Percentiles rank a stretch among this genome's conserved stretches.
These are phyloP conservation scores for Eucalyptus decipiens DNA, from an alignment of 345 rosid genomes.

Conservation along the genomic window DNA sequence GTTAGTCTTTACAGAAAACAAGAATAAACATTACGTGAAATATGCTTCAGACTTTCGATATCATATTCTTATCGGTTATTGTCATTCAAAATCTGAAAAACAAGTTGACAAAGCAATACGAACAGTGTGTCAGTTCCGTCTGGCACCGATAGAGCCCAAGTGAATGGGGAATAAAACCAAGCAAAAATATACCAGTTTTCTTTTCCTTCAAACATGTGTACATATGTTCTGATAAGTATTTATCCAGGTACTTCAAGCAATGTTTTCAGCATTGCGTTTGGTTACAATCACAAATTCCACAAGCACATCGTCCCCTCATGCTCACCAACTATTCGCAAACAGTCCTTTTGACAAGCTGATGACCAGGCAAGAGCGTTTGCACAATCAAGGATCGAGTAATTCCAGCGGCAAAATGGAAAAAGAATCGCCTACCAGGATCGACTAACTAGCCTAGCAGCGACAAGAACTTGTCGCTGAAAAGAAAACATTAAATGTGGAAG, in stretches of 20 bases:
- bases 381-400: background rate
- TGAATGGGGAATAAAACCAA: background rate
- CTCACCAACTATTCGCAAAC: background rate
- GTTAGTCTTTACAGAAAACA: background rate
- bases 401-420: background rate
- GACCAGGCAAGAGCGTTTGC: background rate
- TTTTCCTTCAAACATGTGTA: background rate
- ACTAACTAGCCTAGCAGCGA: background rate
- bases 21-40: background rate
- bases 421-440: background rate
- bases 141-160: background rate
- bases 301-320: background rate
- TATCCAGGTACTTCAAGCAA: background rate
- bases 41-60: background rate
- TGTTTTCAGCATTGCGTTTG: background rate
- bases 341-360: background rate
- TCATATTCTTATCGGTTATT: background rate
- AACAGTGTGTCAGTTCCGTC: background rate
- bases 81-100: background rate
- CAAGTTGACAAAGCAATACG: background rate
- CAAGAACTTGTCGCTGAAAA: background rate
- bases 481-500: background rate
- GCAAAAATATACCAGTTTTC: background rate
- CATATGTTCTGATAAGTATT: background rate
- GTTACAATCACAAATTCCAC: background rate